A percentile compares a stretch with the other conserved stretches of the same genome.
Evolutionary conservation across 306 rosid genomes (phyloP).

Genomic region (Amphicarpaea edgeworthii): DNA sequence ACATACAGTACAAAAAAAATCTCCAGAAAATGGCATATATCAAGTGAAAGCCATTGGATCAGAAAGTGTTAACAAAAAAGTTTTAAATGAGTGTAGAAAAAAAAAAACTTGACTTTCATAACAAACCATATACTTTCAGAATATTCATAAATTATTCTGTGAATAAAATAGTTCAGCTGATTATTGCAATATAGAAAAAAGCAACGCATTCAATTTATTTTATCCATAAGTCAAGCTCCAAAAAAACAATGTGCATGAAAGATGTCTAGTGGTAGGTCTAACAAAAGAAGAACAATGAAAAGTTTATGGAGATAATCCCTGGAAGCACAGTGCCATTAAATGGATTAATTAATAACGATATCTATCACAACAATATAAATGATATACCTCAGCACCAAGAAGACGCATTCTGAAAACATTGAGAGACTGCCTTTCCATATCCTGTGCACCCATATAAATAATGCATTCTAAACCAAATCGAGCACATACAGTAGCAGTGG

Average conservation of each 20-base stretch:
- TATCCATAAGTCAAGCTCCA: background rate
- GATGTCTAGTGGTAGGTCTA: background rate
- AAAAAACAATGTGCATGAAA: slow-evolving; percentile 12
- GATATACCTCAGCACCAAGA: slow-evolving; percentile 95
- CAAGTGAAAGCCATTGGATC: background rate
- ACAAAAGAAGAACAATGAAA: slow-evolving; percentile 12
- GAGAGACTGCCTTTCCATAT: slow-evolving; percentile 96
- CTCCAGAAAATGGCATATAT: background rate
- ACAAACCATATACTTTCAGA: slow-evolving; percentile 6
- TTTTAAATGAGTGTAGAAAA: background rate
- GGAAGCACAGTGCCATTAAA: background rate
- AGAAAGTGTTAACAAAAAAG: background rate
- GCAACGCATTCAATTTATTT: slow-evolving; percentile 7
- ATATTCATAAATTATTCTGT: background rate
- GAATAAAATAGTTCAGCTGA: slow-evolving; percentile 6
- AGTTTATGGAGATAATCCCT: background rate
- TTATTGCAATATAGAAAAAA: slow-evolving; percentile 14
- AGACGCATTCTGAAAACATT: slow-evolving; percentile 97
- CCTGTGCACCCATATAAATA: slow-evolving; percentile 97
- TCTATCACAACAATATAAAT: slow-evolving; percentile 22
- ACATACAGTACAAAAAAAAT: slow-evolving; percentile 25
- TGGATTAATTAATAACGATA: background rate
- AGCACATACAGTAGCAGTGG: slow-evolving; percentile 97
- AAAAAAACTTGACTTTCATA: background rate
- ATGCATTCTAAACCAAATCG: slow-evolving; percentile 89